Evolutionary conservation across 768 basidiomycete genomes (phyloP).

Genomic region (Auriscalpium orientale): DNA sequence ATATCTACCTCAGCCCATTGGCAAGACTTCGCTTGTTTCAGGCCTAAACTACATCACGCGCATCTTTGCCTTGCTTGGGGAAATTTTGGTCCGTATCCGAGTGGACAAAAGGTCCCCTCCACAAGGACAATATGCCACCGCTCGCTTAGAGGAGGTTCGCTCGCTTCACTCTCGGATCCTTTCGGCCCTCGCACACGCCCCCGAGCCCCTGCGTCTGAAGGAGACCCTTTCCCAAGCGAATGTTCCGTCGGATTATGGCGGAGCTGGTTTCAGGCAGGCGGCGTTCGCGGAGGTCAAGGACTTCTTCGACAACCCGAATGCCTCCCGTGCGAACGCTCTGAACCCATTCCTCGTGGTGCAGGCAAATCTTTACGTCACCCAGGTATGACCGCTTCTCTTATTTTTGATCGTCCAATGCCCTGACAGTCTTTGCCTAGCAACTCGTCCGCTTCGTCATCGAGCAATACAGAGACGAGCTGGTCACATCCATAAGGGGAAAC

Average conservation of each 20-base stretch:
- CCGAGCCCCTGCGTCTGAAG: conserved; percentile 68
- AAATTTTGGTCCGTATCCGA: conserved; percentile 80
- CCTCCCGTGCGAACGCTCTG: conserved; percentile 74
- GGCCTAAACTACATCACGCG: conserved; percentile 84
- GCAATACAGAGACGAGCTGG: conserved; percentile 84
- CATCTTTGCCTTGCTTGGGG: conserved; percentile 79
- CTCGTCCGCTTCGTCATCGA: conserved; percentile 88
- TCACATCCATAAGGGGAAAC: conserved; percentile 56
- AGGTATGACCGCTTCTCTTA: conserved; percentile 36
- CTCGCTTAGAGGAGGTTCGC: conserved; percentile 77
- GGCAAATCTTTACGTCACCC: conserved; percentile 87
- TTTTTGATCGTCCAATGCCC: conserved; percentile 1
- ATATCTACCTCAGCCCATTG: conserved; percentile 82
- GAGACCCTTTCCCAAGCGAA: conserved; percentile 40
- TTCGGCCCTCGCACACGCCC: conserved; percentile 64
- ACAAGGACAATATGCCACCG: conserved; percentile 79
- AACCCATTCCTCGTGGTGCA: conserved; percentile 91
- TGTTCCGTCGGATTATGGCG: conserved; percentile 53
- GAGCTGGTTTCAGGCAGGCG: conserved; percentile 68
- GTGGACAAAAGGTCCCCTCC: conserved; percentile 84
- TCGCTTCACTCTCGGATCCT: conserved; percentile 73
- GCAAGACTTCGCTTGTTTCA: conserved; percentile 76
- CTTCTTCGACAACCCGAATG: conserved; percentile 88
- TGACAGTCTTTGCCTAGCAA: conserved; percentile 47
- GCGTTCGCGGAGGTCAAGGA: conserved; percentile 86